phyloP scores from a whole-genome alignment of 768 basidiomycete species.

The Leccinum pellstonianum region DNA sequence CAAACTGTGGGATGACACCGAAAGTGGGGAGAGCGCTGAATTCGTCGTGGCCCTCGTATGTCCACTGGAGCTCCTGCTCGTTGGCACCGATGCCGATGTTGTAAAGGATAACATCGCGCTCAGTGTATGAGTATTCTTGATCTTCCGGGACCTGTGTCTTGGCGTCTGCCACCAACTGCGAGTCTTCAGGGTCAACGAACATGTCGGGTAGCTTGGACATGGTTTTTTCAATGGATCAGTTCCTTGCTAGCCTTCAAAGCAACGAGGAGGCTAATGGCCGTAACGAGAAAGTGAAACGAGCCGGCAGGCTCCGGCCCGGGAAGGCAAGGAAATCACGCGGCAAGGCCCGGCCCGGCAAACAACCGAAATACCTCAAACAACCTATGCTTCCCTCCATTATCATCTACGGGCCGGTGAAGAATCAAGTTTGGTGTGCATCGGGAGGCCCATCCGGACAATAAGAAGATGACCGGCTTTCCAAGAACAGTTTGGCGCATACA shows the following conservation, averaged over 20 bases:
- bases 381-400: too few species aligned
- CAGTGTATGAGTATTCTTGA: conserved; percentile 71
- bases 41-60: conserved; percentile 83
- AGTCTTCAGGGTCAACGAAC: conserved; percentile 78
- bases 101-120: conserved; percentile 91
- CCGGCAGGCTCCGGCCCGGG: too few species aligned
- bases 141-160: conserved; percentile 61
- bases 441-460: too few species aligned
- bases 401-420: too few species aligned
- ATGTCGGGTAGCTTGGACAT: conserved; percentile 46
- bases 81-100: conserved; percentile 95
- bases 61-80: conserved; percentile 88
- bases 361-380: too few species aligned
- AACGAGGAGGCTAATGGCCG: background rate
- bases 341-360: too few species aligned
- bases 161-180: conserved; percentile 75
- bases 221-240: background rate
- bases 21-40: conserved; percentile 91
- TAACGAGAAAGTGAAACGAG: too few species aligned
- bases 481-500: too few species aligned
- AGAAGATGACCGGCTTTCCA: too few species aligned
- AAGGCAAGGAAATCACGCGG: too few species aligned
- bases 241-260: background rate
- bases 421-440: too few species aligned
- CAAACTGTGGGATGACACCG: conserved; percentile 91